Conservation (phyloP, 2,329 filamentous ascomycete species). For the Chrysoporthe austroafricana region DNA sequence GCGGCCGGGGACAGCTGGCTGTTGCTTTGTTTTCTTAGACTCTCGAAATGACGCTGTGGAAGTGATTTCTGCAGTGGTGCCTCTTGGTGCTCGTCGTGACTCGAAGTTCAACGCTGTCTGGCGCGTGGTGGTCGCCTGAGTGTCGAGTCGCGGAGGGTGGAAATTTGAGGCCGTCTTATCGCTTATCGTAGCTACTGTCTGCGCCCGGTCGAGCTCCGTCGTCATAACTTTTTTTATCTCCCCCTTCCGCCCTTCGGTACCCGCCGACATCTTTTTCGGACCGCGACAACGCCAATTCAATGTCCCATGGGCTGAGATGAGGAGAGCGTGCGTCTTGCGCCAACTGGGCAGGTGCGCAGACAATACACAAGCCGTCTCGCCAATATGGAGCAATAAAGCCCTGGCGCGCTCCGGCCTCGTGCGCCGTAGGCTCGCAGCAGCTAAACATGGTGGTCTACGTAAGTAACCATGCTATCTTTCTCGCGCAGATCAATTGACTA, state of each 20-base stretch:
- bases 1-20: slow-evolving; percentile 7
- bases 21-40: background rate
- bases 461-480: background rate
- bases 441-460: background rate
- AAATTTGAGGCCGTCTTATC: slow-evolving; percentile 28
- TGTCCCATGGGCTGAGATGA: slow-evolving; percentile 38
- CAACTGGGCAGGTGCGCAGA: slow-evolving; percentile 34
- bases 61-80: background rate
- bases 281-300: slow-evolving; percentile 11
- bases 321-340: slow-evolving; percentile 37
- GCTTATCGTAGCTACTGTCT: slow-evolving; percentile 26
- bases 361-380: background rate
- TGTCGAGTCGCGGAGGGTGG: slow-evolving; percentile 5
- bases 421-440: slow-evolving; percentile 13
- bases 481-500: too few species aligned
- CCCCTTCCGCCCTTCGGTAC: background rate
- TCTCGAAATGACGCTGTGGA: background rate
- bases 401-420: slow-evolving; percentile 16
- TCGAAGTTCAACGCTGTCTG: background rate
- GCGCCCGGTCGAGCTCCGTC: slow-evolving; percentile 6
- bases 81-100: background rate
- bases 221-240: background rate
- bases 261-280: background rate
- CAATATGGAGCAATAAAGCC: slow-evolving; percentile 12
- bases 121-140: background rate